Evolutionary conservation across 148 eudicot genomes (phyloP).

Genomic region (Chenopodium album): DNA sequence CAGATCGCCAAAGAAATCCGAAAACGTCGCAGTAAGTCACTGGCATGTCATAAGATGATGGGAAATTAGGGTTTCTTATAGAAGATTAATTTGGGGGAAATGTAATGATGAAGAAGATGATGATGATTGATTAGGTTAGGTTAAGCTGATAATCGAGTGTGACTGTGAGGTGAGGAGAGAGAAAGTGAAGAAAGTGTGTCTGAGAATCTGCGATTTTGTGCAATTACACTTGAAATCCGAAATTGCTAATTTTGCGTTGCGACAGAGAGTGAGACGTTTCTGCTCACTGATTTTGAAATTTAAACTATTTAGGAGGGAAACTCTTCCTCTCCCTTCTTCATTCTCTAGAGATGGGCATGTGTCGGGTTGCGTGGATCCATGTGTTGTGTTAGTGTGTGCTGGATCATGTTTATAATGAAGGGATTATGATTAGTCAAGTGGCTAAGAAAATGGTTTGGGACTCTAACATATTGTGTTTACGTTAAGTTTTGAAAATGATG

Average conservation of each 20-base stretch:
- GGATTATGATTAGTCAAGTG: no score
- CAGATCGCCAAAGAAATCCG: conserved; percentile 34
- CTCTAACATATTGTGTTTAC: no score
- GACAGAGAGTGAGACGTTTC: background rate
- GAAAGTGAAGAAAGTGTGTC: background rate
- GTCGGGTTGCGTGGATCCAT: no score
- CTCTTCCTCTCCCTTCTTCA: background rate
- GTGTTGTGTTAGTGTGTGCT: no score
- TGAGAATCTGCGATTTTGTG: background rate
- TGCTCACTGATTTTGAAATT: background rate
- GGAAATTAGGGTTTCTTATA: conserved; percentile 7
- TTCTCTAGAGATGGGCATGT: background rate
- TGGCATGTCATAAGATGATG: conserved; percentile 26
- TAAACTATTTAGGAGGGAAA: background rate
- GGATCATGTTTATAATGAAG: no score
- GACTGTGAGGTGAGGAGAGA: background rate
- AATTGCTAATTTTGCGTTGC: background rate
- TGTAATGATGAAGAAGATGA: background rate
- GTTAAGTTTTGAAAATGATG: no score
- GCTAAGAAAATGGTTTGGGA: no score
- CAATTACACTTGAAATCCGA: background rate
- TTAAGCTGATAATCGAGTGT: background rate
- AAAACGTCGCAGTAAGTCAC: conserved; percentile 36
- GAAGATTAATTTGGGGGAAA: background rate
- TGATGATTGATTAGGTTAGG: background rate